These are phyloP conservation scores for Pseudogymnoascus sp. DNA, from an alignment of 2,329 filamentous ascomycete genomes.

Conservation along the genomic window DNA sequence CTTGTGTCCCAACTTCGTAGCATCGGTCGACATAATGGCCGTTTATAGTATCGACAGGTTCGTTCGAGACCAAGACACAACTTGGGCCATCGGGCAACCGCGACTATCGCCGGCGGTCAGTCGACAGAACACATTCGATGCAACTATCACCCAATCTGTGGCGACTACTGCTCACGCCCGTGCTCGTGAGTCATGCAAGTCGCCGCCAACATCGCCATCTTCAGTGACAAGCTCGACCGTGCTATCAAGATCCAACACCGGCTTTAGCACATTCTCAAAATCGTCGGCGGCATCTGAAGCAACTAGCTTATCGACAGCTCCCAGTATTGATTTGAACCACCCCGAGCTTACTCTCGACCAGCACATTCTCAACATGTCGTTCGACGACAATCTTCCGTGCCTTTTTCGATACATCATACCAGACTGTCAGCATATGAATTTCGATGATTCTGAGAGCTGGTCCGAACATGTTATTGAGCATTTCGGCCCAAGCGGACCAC, in stretches of 20 bases:
- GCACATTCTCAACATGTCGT: neutral
- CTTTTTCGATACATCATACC: slow-evolving; percentile 17
- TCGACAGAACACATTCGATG: neutral
- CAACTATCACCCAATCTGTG: neutral
- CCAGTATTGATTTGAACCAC: neutral
- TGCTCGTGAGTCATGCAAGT: neutral
- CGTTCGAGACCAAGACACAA: neutral
- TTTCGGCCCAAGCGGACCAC: slow-evolving; percentile 28
- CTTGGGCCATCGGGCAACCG: neutral
- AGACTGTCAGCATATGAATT: neutral
- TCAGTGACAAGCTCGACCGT: neutral
- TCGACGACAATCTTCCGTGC: slow-evolving; percentile 15
- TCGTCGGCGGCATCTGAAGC: neutral
- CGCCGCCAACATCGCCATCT: neutral
- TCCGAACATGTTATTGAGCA: slow-evolving; percentile 32
- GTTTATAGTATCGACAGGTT: neutral
- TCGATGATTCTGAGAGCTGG: slow-evolving; percentile 36
- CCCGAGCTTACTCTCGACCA: neutral
- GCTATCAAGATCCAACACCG: neutral
- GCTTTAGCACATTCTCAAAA: neutral
- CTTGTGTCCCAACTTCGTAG: neutral
- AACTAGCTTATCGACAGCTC: neutral
- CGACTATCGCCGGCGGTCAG: neutral
- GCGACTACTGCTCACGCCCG: neutral
- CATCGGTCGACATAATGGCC: neutral